Conservation (phyloP, 2,329 filamentous ascomycete species). For the Rutstroemia sydowiana region DNA sequence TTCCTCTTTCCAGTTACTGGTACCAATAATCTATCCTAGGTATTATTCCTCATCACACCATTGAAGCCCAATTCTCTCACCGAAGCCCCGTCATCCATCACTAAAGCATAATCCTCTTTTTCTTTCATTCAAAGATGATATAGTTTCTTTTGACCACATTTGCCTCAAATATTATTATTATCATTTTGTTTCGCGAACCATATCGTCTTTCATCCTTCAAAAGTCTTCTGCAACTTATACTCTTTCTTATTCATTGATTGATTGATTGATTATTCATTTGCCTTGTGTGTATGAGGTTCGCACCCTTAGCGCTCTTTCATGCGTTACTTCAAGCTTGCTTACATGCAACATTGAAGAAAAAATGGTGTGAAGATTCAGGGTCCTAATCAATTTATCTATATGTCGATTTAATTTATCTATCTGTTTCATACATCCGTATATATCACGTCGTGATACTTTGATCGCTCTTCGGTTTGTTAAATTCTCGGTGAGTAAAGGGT, state of each 20-base stretch:
- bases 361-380: constrained; percentile 9
- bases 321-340: constrained; percentile 13
- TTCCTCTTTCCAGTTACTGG: neutral
- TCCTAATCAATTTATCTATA: neutral
- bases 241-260: neutral
- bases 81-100: neutral
- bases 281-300: neutral
- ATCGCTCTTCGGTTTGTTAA: constrained; percentile 14
- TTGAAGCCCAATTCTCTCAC: constrained; percentile 8
- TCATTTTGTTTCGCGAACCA: neutral
- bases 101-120: neutral
- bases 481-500: constrained; percentile 3
- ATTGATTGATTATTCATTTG: neutral
- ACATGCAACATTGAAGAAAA: neutral
- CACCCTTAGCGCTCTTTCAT: neutral
- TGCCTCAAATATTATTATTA: no score
- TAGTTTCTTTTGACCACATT: neutral
- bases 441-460: no score
- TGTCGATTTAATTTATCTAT: neutral
- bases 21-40: neutral
- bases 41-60: neutral
- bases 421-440: no score
- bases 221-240: neutral
- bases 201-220: no score
- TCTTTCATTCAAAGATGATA: neutral